Conservation (phyloP, 768 basidiomycete species). For the Amanita muscaria region DNA sequence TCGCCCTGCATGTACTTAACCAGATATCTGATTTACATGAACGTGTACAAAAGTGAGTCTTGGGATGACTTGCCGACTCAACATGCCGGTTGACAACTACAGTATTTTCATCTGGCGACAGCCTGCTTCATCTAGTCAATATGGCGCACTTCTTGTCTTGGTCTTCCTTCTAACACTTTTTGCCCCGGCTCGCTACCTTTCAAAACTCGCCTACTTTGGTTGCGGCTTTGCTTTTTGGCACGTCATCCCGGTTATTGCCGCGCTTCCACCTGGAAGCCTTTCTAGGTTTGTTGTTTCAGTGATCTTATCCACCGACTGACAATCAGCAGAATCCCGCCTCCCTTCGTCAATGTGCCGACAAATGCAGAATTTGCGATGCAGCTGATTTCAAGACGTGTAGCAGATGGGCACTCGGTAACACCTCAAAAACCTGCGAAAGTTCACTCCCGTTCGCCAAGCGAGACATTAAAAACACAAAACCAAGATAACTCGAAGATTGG, state of each 20-base stretch:
- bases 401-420: conserved; percentile 41
- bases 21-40: conserved; percentile 56
- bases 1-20: conserved; percentile 31
- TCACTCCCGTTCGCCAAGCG: background rate
- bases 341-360: conserved; percentile 48
- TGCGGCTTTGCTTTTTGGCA: conserved; percentile 59
- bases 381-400: conserved; percentile 51
- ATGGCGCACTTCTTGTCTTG: conserved; percentile 27
- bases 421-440: conserved; percentile 18
- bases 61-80: background rate
- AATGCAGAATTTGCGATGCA: conserved; percentile 68
- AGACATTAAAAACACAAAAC: background rate
- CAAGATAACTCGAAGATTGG: conserved; percentile 10
- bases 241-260: conserved; percentile 42
- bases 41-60: conserved; percentile 49
- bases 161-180: conserved; percentile 32
- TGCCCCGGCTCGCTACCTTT: conserved; percentile 41
- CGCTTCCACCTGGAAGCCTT: conserved; percentile 38
- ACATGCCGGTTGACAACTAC: background rate
- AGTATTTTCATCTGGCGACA: conserved; percentile 67
- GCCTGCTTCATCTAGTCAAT: conserved; percentile 39
- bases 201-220: conserved; percentile 37
- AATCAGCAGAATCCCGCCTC: conserved; percentile 33
- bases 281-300: conserved; percentile 28
- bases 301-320: conserved; percentile 3